Evolutionary conservation across 2,329 filamentous ascomycete species (phyloP), one percentile per base, ranked within the genome.

Genomic region (Aureobasidium sp.): DNA sequence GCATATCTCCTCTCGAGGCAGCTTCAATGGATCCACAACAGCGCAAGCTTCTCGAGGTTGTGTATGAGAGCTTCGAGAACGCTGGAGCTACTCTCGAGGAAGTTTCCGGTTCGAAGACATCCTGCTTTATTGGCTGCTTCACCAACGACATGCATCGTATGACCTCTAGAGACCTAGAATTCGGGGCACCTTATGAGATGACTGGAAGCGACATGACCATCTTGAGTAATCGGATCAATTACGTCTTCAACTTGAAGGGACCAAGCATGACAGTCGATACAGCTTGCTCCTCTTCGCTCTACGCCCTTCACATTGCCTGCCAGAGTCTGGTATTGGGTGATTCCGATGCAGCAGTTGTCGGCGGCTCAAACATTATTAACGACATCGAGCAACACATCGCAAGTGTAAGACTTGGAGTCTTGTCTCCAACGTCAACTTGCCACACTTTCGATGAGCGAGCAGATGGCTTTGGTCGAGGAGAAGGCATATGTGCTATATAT

Each of bases 391-490:
- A 37, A n/a, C 49, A 53, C n/a, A 39, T 37, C 31, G 31, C 31
- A 1, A 39, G 49, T 37, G 31, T 34, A 31, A 6, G 45, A 14
- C 45, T 49, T 49, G 45, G 45, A 49, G 45, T 74, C 68, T 64
- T 75, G 8, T 73, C 69, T 3, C 70, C 71, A 0, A 66, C 67
- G 15, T 72, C 12, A 70, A 69, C 22, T 75, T 72, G 72, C 69
- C 0, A 67, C 85, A 0, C 70, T 67, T 5, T 69, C 53, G 69
- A 70, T 11, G 70, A 66, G 2, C 66, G 68, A 2, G 82, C 79
- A 0, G 71, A 82, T 66, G 82, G 81, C 5, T 82, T 77, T 68
- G 80, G 74, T n/a, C 74, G 82, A 0, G 81, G 80, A 14, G 84
- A 86, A 58, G 82, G 82, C 0, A 69, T 83, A 12, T 76, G 77